Evolutionary conservation across 2,329 filamentous ascomycete species (phyloP), one percentile per base, ranked within the genome.

Genomic region (Fusarium sp.): DNA sequence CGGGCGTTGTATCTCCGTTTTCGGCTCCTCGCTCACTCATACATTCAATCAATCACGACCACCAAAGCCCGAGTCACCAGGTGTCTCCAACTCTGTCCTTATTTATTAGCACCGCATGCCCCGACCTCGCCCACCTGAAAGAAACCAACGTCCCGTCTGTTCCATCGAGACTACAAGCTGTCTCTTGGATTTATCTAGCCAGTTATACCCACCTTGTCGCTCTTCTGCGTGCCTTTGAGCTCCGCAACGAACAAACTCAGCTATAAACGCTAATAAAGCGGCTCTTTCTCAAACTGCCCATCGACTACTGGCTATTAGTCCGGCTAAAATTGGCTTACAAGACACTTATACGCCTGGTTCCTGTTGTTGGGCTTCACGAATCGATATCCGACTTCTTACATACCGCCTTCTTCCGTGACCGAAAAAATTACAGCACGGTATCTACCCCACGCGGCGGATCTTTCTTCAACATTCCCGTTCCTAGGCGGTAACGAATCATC

Each of bases 1-100:
- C 74, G 66, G 65, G 63, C 74, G 70, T 68, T 67, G 57, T 64
- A 73, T 61, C 75, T 78, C 76, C 76, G 76, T 64, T 78, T 78
- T 78, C 76, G 76, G 76, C 71, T 77, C 51, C 71, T 78, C 71
- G 66, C 74, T 75, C 75, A 67, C 61, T 73, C 71, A 68, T 42
- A 60, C 50, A 41, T 48, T 68, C 47, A 65, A 73, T 76, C 68
- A 70, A 68, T 76, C 72, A 70, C 68, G 74, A 76, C 64, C 64
- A 77, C 65, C 64, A 68, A 56, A 55, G 67, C 68, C 68, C 72
- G 71, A 77, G 75, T 77, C 75, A 78, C 68, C 60, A 72, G 68
- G 68, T 73, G 65, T 74, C 63, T 69, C 72, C 72, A 73, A 64
- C 63, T 71, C 60, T 62, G 50, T 75, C 30, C 47, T 51, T 35